phyloP scores from a whole-genome alignment of 177 flowering plant species.

The Vitis hybrid region DNA sequence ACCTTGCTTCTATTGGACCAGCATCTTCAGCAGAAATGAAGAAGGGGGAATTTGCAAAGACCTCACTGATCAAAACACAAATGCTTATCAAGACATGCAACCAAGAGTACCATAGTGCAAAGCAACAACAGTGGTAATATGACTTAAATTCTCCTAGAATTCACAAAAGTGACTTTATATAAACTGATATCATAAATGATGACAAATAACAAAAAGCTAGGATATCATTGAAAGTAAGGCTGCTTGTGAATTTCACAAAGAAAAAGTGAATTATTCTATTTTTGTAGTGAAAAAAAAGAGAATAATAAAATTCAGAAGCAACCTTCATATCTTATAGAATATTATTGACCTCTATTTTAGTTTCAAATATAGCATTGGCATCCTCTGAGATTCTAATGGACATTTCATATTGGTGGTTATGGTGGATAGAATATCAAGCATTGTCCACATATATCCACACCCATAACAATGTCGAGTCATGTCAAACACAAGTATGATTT shows the following conservation, averaged over 20 bases:
- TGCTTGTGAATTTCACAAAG: background rate
- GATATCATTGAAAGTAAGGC: background rate
- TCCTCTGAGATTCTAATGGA: too few relatives aligned
- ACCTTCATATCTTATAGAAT: too few relatives aligned
- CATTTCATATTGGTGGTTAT: too few relatives aligned
- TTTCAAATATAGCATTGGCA: too few relatives aligned
- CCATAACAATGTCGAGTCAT: too few relatives aligned
- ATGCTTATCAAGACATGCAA: conserved; percentile 6
- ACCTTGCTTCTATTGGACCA: conserved; percentile 61
- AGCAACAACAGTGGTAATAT: background rate
- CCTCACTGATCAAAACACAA: conserved; percentile 52
- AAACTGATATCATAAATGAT: background rate
- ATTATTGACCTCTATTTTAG: too few relatives aligned
- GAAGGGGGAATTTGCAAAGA: conserved; percentile 90
- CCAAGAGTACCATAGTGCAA: background rate
- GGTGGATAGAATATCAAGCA: too few relatives aligned
- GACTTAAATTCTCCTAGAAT: background rate
- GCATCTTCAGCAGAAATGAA: conserved; percentile 86
- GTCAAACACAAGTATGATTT: too few relatives aligned
- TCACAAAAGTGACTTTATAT: background rate
- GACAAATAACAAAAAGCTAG: background rate
- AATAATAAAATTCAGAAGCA: background rate
- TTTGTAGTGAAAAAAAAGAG: background rate
- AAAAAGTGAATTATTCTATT: background rate
- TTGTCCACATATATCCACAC: too few relatives aligned